Evolutionary conservation across 176 grass and related monocot genomes (phyloP).

Genomic region (Oryza rufipogon): DNA sequence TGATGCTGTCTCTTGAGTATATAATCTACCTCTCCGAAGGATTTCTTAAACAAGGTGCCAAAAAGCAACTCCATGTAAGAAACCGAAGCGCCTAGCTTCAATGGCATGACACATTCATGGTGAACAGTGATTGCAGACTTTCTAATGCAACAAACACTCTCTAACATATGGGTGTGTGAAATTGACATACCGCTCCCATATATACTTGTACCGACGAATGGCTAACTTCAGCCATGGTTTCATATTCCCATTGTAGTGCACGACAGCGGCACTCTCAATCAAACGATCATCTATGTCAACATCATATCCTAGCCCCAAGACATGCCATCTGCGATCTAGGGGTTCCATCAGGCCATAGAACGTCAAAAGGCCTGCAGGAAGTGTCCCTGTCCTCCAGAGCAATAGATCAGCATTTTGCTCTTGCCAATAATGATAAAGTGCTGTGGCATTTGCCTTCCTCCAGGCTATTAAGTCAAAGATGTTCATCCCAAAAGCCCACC

Average conservation of each 20-base stretch:
- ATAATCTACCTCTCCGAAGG: slow-evolving; percentile 59
- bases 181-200: slow-evolving; percentile 89
- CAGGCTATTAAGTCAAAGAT: slow-evolving; percentile 96
- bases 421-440: slow-evolving; percentile 91
- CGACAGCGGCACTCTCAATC: slow-evolving; percentile 95
- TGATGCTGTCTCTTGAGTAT: slow-evolving; percentile 64
- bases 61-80: slow-evolving; percentile 50
- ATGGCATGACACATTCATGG: slow-evolving; percentile 35
- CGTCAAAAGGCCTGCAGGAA: slow-evolving; percentile 83
- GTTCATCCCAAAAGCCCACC: slow-evolving; percentile 99
- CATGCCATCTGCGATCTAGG: slow-evolving; percentile 94
- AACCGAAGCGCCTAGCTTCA: slow-evolving; percentile 55
- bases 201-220: slow-evolving; percentile 83
- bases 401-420: slow-evolving; percentile 80
- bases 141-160: slow-evolving; percentile 72
- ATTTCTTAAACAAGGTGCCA: slow-evolving; percentile 55
- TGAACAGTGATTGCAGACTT: slow-evolving; percentile 38
- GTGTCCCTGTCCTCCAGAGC: slow-evolving; percentile 86
- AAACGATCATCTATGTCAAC: slow-evolving; percentile 90
- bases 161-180: slow-evolving; percentile 60
- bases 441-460: slow-evolving; percentile 80
- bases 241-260: slow-evolving; percentile 93
- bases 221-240: slow-evolving; percentile 97
- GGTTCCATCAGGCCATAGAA: slow-evolving; percentile 96
- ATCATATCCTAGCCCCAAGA: slow-evolving; percentile 93